Evolutionary conservation across 352 stramenopile species (phyloP).

Genomic region (Globisporangium emineosum): DNA sequence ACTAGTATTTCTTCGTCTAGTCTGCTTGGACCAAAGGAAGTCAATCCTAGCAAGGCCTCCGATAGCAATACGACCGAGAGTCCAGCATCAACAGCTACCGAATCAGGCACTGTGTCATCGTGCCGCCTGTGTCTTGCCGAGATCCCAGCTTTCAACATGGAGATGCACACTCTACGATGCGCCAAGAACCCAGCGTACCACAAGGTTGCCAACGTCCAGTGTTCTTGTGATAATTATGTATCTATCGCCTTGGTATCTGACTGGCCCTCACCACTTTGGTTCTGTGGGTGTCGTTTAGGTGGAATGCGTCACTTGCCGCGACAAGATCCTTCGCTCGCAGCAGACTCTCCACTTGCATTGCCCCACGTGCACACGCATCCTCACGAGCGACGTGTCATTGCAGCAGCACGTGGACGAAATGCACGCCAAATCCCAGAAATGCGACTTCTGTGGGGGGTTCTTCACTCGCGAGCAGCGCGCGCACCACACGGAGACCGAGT

Average conservation of each 20-base stretch:
- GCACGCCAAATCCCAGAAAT: constrained; percentile 24
- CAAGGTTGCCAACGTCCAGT: constrained; percentile 27
- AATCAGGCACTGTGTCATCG: not conserved
- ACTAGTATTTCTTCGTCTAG: not conserved
- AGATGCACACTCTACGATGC: constrained; percentile 46
- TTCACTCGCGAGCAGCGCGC: constrained; percentile 29
- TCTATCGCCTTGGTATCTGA: too few species aligned
- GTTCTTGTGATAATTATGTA: too few species aligned
- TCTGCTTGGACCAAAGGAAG: not conserved
- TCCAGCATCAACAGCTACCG: not conserved
- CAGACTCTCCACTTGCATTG: constrained; percentile 43
- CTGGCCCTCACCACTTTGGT: too few species aligned
- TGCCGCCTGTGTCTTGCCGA: constrained; percentile 36
- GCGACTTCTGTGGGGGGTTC: constrained; percentile 22
- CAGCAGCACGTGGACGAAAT: constrained; percentile 19
- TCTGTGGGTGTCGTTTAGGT: constrained; percentile 23
- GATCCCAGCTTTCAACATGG: constrained; percentile 25
- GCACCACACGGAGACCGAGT: constrained; percentile 21
- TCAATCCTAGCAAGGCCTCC: not conserved
- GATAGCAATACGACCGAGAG: not conserved
- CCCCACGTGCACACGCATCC: constrained; percentile 24
- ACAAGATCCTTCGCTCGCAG: constrained; percentile 27
- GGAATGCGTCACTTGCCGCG: constrained; percentile 34
- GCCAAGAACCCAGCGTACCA: constrained; percentile 45
- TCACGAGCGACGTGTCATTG: constrained; percentile 15